phyloP scores from a whole-genome alignment of 208 protist genomes.

The Leishmania aethiopica region DNA sequence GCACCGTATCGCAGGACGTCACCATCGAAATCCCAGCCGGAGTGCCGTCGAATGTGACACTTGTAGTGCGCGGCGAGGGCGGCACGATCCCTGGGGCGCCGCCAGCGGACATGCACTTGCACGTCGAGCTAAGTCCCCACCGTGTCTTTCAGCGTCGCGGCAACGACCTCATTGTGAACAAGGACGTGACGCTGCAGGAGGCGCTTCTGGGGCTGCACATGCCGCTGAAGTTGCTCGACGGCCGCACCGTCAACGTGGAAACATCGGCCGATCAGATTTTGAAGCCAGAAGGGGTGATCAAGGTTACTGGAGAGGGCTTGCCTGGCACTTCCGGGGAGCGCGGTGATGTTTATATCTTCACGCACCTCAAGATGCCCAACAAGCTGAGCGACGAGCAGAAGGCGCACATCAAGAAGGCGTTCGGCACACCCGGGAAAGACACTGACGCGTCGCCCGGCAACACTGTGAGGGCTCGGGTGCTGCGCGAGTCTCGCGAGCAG shows the following conservation, averaged over 20 bases:
- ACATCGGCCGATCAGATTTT: constrained; percentile 56
- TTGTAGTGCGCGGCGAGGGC: constrained; percentile 96
- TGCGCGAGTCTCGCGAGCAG: constrained; percentile 78
- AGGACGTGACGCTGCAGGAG: constrained; percentile 93
- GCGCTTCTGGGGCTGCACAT: constrained; percentile 92
- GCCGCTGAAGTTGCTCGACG: constrained; percentile 92
- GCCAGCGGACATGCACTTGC: constrained; percentile 97
- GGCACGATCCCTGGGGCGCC: constrained; percentile 92
- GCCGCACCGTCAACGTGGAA: constrained; percentile 85
- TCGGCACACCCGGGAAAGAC: constrained; percentile 54
- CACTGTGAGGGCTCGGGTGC: constrained; percentile 72
- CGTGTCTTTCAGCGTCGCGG: constrained; percentile 92
- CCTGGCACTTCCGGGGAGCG: constrained; percentile 61
- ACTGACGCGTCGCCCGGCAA: constrained; percentile 47
- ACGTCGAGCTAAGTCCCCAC: constrained; percentile 95
- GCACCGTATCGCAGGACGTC: constrained; percentile 92
- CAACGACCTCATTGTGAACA: constrained; percentile 93
- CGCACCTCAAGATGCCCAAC: constrained; percentile 75
- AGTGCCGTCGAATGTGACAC: constrained; percentile 95
- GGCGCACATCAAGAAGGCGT: constrained; percentile 66
- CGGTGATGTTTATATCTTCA: constrained; percentile 89
- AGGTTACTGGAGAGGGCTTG: constrained; percentile 88
- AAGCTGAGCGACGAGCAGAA: constrained; percentile 72
- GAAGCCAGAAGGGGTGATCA: constrained; percentile 80
- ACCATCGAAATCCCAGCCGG: constrained; percentile 96